Evolutionary conservation across 139 green algal species (phyloP).

Genomic region (Eudorina sp.): DNA sequence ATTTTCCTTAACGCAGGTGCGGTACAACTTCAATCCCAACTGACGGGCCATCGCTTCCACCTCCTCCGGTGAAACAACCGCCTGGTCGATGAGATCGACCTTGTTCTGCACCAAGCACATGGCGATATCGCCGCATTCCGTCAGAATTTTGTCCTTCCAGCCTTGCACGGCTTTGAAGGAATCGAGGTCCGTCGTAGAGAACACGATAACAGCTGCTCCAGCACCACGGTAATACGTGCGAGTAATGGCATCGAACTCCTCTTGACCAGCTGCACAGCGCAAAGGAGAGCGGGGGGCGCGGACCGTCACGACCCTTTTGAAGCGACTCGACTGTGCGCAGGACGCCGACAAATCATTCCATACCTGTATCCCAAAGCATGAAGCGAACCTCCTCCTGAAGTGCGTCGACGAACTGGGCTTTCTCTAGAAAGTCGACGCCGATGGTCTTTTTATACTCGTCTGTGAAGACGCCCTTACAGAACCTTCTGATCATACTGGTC

Average conservation of each 20-base stretch:
- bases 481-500: conserved; percentile 81
- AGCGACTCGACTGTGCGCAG: not conserved
- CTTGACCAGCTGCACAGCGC: conserved; percentile 73
- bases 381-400: conserved; percentile 81
- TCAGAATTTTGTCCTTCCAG: conserved; percentile 79
- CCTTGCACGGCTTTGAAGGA: conserved; percentile 76
- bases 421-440: conserved; percentile 89
- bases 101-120: conserved; percentile 87
- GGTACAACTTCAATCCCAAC: conserved; percentile 79
- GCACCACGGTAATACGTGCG: conserved; percentile 82
- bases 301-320: not conserved
- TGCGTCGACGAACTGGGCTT: conserved; percentile 71
- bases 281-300: not conserved
- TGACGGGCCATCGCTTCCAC: conserved; percentile 73
- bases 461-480: conserved; percentile 80
- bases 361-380: conserved; percentile 86
- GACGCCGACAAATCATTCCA: not conserved
- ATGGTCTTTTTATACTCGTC: conserved; percentile 88
- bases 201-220: conserved; percentile 75
- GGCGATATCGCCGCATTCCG: conserved; percentile 76
- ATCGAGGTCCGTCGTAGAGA: conserved; percentile 81
- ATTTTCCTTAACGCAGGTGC: conserved; percentile 84
- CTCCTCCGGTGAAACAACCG: conserved; percentile 68
- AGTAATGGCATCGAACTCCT: conserved; percentile 87
- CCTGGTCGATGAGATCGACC: conserved; percentile 77